Evolutionary conservation across 371 early-diverging fungal genomes (phyloP), one percentile per base, ranked within the genome.

Genomic region (Mortierella sp.): DNA sequence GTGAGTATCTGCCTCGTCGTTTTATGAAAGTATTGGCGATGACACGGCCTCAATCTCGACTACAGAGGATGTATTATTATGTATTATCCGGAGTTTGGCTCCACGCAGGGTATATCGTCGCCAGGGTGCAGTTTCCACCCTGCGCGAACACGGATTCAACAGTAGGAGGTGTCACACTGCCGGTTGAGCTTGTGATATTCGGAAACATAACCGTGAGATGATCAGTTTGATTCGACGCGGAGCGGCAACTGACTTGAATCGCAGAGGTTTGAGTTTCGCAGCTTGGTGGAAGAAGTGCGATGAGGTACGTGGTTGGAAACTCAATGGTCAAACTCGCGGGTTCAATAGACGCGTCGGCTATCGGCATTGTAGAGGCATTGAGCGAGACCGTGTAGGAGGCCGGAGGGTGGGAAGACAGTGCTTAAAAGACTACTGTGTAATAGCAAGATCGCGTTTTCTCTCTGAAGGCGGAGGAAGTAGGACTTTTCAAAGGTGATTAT

Each of bases 371-470:
- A 31, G 42, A 53, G 24, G 31, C 46, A 0, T 34, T 44, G 27
- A 68, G 15, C 1, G 44, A 14, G 39, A 60, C 32, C 4, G 43
- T 19, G 19, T 55, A 67, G 21, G 67, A 54, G 27, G 65, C 17
- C 17, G 41, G 34, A 27, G 56, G 37, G 30, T 21, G 12, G 11
- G 60, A 28, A 31, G 28, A n/a, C 21, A 31, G 48, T 26, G 30
- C 23, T 7, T 55, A 47, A 14, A 43, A 26, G 6, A 55, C 19
- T 19, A 59, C 6, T n/a, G 55, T 41, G 34, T 54, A 67, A 21
- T 60, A 53, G 41, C 67, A 67, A n/a, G 50, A 59, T 60, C n/a
- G 7, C 12, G 37, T 47, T 62, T 24, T 34, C 14, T 32, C 9
- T 12, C 19, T 0, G 31, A 27, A n/a, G n/a, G n/a, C n/a, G n/a